These are phyloP conservation scores for Phytopythium kandeliae DNA, from an alignment of 352 stramenopile species.

Conservation along the genomic window DNA sequence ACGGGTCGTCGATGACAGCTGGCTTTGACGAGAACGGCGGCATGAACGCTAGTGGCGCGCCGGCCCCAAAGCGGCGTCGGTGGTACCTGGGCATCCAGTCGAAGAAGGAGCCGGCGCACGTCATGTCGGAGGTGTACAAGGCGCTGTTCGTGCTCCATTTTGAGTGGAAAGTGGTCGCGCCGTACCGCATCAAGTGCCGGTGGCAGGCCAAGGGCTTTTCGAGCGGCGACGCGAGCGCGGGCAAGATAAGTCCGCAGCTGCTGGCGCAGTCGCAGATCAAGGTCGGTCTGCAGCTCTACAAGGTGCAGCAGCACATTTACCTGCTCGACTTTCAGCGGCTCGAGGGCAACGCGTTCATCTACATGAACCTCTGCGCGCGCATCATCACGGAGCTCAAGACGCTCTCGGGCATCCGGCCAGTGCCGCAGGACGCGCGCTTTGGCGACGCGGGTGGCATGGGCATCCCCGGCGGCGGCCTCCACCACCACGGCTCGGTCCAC, in stretches of 20 bases:
- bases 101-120: conserved; percentile 98
- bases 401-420: conserved; percentile 72
- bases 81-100: conserved; percentile 99
- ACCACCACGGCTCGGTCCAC: conserved; percentile 41
- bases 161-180: conserved; percentile 95
- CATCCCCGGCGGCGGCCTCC: conserved; percentile 13
- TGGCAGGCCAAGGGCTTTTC: conserved; percentile 80
- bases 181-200: conserved; percentile 97
- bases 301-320: conserved; percentile 98
- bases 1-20: conserved; percentile 2
- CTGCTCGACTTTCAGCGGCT: conserved; percentile 97
- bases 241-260: conserved; percentile 20
- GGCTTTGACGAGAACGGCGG: conserved; percentile 30
- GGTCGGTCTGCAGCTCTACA: conserved; percentile 96
- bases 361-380: conserved; percentile 98
- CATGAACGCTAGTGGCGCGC: conserved; percentile 13
- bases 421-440: conserved; percentile 46
- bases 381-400: conserved; percentile 99
- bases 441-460: conserved; percentile 33
- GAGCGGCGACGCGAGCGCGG: conserved; percentile 8
- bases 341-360: conserved; percentile 97
- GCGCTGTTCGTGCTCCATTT: conserved; percentile 95
- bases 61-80: conserved; percentile 71
- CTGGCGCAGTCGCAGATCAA: conserved; percentile 76
- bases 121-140: conserved; percentile 99